Percentiles rank a stretch among this genome's conserved stretches.
phyloP scores from a whole-genome alignment of 768 basidiomycete species.

The Rhodotorula toruloides region DNA sequence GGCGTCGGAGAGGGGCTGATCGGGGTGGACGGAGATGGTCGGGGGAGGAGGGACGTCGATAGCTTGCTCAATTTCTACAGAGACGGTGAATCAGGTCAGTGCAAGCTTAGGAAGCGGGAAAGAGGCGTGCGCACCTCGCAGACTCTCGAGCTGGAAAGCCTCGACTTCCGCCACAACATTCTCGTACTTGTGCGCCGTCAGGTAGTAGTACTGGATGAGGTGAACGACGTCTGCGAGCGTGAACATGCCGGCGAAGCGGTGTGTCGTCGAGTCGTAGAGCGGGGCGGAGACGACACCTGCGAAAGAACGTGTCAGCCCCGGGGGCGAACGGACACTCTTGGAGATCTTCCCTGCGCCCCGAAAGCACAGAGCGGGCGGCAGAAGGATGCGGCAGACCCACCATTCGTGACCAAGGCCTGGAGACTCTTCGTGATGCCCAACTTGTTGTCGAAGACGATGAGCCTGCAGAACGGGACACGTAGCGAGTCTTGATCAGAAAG shows the following conservation, averaged over 20 bases:
- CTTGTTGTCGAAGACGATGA: conserved; percentile 94
- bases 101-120: not conserved
- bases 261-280: conserved; percentile 92
- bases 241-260: conserved; percentile 94
- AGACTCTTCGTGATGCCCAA: conserved; percentile 93
- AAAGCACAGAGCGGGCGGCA: not conserved
- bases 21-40: conserved; percentile 79
- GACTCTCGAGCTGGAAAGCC: conserved; percentile 75
- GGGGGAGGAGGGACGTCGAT: conserved; percentile 90
- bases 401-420: conserved; percentile 69
- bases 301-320: not conserved
- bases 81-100: not conserved
- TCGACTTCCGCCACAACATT: conserved; percentile 86
- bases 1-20: conserved; percentile 80
- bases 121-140: conserved; percentile 63
- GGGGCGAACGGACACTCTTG: too few species aligned
- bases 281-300: conserved; percentile 95
- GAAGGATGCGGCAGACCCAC: conserved; percentile 41
- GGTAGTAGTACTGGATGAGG: conserved; percentile 97
- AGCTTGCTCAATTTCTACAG: conserved; percentile 80
- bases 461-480: conserved; percentile 45
- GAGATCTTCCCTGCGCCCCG: not conserved
- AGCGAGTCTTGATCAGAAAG: not conserved
- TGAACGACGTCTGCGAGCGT: conserved; percentile 99
- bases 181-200: conserved; percentile 71